Percentiles rank a stretch among this genome's conserved stretches.
Conservation (phyloP, 129 eudicot genomes). For the Silybum marianum region DNA sequence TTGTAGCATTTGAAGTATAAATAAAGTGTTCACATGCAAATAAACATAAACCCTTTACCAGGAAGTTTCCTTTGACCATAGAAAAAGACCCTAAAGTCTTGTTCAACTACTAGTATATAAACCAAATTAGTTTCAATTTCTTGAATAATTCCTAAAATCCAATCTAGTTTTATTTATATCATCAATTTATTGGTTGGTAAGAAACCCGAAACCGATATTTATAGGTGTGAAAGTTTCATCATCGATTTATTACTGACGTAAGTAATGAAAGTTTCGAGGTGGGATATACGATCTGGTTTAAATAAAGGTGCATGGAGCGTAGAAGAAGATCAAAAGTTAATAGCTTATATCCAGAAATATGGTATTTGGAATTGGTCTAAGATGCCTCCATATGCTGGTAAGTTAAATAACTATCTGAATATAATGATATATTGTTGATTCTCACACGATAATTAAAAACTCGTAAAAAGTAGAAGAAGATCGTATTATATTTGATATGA, state of each 20-base stretch:
- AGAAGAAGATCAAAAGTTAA: slow-evolving; percentile 36
- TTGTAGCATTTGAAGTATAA: no score
- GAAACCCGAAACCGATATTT: not conserved
- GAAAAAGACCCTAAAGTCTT: not conserved
- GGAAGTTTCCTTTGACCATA: not conserved
- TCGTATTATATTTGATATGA: not conserved
- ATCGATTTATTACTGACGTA: not conserved
- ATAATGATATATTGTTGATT: not conserved
- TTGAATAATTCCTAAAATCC: not conserved
- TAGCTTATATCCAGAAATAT: slow-evolving; percentile 23
- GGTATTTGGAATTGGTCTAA: slow-evolving; percentile 37
- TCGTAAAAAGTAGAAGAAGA: not conserved
- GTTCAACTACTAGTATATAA: not conserved
- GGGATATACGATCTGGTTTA: slow-evolving; percentile 7
- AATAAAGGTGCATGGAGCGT: slow-evolving; percentile 33
- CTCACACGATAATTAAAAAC: not conserved
- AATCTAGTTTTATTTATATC: not conserved
- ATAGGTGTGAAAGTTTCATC: not conserved
- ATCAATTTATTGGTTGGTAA: not conserved
- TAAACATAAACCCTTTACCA: not conserved
- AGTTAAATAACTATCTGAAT: not conserved
- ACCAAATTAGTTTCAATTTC: not conserved
- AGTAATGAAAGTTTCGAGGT: slow-evolving; percentile 17
- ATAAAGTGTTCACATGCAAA: no score
- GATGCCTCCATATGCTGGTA: slow-evolving; percentile 37